Evolutionary conservation across 768 basidiomycete species (phyloP).

Genomic region (Ramaria sp.): DNA sequence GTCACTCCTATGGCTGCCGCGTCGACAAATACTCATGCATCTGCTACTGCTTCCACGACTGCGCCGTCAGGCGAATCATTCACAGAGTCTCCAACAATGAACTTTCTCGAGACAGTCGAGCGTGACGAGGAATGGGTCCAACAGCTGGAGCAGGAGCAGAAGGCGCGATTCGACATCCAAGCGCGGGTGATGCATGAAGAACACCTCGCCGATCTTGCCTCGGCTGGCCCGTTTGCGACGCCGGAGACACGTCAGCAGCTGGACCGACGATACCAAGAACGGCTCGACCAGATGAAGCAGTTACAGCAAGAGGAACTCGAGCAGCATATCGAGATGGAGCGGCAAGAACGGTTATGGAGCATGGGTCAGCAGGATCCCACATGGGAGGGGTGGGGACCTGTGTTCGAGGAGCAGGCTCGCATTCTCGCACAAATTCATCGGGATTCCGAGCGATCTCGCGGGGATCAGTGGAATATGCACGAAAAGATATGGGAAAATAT

Average conservation of each 20-base stretch:
- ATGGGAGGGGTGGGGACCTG: background rate
- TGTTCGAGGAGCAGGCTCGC: background rate
- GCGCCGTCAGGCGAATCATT: background rate
- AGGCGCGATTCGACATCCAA: background rate
- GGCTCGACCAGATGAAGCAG: slow-evolving; percentile 2
- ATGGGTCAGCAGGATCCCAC: background rate
- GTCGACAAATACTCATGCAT: background rate
- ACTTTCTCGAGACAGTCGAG: background rate
- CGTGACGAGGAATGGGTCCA: slow-evolving; percentile 3
- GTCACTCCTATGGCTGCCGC: slow-evolving; percentile 2
- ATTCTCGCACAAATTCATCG: background rate
- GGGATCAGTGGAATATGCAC: background rate
- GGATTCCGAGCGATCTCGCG: background rate
- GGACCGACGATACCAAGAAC: background rate
- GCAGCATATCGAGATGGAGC: slow-evolving; percentile 2
- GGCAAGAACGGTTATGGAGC: slow-evolving; percentile 4
- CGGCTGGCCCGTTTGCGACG: background rate
- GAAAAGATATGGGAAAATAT: background rate
- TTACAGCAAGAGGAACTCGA: slow-evolving; percentile 5
- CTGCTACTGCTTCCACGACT: background rate
- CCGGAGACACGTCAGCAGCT: background rate
- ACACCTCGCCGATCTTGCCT: background rate
- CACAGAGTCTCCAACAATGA: background rate
- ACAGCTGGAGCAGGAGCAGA: background rate
- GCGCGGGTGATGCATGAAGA: slow-evolving; percentile 1